Conservation (phyloP, 371 early-diverging fungal species). For the Blakeslea trispora region DNA sequence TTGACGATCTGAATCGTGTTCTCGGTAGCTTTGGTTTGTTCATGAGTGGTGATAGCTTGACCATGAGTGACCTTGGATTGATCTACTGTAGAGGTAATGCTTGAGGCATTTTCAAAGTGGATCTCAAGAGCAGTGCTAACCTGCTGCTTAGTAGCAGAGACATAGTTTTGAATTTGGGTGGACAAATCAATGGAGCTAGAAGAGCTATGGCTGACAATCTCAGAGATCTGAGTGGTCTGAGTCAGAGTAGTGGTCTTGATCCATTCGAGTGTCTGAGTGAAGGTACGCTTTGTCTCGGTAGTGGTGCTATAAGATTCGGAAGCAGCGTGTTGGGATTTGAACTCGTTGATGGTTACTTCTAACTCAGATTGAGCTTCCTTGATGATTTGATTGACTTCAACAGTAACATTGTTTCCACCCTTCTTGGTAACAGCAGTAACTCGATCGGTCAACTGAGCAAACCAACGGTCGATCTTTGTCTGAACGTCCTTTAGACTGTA, state of each 20-base stretch:
- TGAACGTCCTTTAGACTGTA: constrained; percentile 21
- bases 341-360: constrained; percentile 18
- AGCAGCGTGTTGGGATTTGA: constrained; percentile 15
- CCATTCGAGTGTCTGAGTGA: constrained; percentile 28
- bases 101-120: constrained; percentile 18
- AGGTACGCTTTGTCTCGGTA: constrained; percentile 21
- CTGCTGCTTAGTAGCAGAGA: constrained; percentile 32
- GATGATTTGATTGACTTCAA: constrained; percentile 27
- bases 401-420: constrained; percentile 24
- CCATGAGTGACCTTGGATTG: constrained; percentile 11
- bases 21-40: constrained; percentile 8
- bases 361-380: constrained; percentile 31
- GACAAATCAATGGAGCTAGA: constrained; percentile 31
- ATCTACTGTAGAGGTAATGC: constrained; percentile 13
- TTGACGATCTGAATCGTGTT: constrained; percentile 26
- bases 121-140: constrained; percentile 32
- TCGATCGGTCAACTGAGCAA: constrained; percentile 21
- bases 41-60: background rate
- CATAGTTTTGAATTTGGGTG: constrained; percentile 38
- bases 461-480: constrained; percentile 25
- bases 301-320: background rate
- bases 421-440: constrained; percentile 27
- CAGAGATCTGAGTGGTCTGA: constrained; percentile 30
- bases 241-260: constrained; percentile 24
- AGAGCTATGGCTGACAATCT: constrained; percentile 24